Evolutionary conservation across 176 grass and related monocot species (phyloP), one percentile per base, ranked within the genome.

Genomic region (Carex cristatella): DNA sequence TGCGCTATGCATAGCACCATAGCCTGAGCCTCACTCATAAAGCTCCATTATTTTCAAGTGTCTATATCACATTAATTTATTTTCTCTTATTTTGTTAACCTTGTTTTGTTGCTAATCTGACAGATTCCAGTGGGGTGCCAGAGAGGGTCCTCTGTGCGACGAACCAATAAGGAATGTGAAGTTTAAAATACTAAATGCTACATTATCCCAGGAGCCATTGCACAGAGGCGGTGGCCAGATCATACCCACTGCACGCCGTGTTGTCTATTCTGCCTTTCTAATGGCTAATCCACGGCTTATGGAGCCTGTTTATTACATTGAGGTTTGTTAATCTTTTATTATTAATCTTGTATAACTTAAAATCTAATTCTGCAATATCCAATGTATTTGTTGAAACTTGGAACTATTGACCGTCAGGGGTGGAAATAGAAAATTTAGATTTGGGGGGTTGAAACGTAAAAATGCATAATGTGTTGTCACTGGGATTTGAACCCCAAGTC

Each of bases 101-200:
- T 40, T 65, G 71, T 83, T 79, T 84, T 86, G 62, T 85, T 79
- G 37, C 65, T 79, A 65, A 78, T 13, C 68, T 53, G 56, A 69
- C 65, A 98, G 95, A 71, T 98, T 98, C 77, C 96, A 98, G 74
- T 98, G 96, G 96, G 96, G 96, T n/a, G 96, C 96, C 16, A 91
- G 96, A 85, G 96, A 98, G 93, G 96, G 96, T 64, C 96, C 96
- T 67, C 83, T 98, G 76, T 98, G 96, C 69, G 96, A 98, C 78
- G 96, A 98, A 81, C 96, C 93, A 71, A 98, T 98, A 72, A 91
- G 96, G 30, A 98, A 98, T 69, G 96, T 95, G 53, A 98, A 98
- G 80, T 95, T 98, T 83, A 98, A 98, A 87, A 98, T 98, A 51
- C 65, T 94, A 65, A 95, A 98, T 92, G 96, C 96, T 63, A 95